Evolutionary conservation across 2,329 filamentous ascomycete species (phyloP).

Genomic region (Aschersonia sp.): DNA sequence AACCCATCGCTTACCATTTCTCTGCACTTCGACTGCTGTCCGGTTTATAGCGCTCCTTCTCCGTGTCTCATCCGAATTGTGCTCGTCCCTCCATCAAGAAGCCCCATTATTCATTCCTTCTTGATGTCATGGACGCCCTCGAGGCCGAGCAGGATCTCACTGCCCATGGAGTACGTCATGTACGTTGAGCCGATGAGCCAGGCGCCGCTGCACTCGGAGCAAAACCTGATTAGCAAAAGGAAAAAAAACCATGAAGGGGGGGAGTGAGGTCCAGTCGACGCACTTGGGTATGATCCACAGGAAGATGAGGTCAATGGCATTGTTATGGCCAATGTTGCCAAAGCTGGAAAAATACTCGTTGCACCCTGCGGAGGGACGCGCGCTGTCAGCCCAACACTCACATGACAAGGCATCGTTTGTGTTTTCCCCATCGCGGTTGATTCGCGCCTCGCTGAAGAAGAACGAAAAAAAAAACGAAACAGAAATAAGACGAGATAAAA

Average conservation of each 20-base stretch:
- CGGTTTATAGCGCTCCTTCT: too few species aligned
- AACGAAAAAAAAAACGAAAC: neutral
- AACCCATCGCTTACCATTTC: too few species aligned
- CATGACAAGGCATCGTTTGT: neutral
- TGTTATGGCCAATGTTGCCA: slow-evolving; percentile 43
- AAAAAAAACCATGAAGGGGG: neutral
- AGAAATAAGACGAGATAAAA: too few species aligned
- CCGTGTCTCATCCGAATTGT: too few species aligned
- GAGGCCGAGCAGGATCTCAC: slow-evolving; percentile 33
- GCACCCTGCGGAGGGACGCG: slow-evolving; percentile 25
- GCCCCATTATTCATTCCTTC: neutral
- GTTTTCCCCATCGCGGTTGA: too few species aligned
- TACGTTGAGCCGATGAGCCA: slow-evolving; percentile 40
- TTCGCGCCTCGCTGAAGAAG: neutral
- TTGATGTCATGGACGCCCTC: slow-evolving; percentile 18
- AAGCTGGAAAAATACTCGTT: slow-evolving; percentile 42
- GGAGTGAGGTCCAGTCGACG: slow-evolving; percentile 10
- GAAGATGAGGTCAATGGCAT: slow-evolving; percentile 24
- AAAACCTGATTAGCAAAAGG: neutral
- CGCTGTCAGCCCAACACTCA: neutral
- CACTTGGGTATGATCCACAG: slow-evolving; percentile 47
- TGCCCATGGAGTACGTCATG: slow-evolving; percentile 33
- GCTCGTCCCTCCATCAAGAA: too few species aligned
- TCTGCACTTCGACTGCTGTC: too few species aligned
- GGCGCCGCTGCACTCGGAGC: slow-evolving; percentile 20